A percentile compares a stretch with the other conserved stretches of the same genome.
These are phyloP conservation scores for Silene uniflora DNA, from an alignment of 148 eudicot species.

Conservation along the genomic window DNA sequence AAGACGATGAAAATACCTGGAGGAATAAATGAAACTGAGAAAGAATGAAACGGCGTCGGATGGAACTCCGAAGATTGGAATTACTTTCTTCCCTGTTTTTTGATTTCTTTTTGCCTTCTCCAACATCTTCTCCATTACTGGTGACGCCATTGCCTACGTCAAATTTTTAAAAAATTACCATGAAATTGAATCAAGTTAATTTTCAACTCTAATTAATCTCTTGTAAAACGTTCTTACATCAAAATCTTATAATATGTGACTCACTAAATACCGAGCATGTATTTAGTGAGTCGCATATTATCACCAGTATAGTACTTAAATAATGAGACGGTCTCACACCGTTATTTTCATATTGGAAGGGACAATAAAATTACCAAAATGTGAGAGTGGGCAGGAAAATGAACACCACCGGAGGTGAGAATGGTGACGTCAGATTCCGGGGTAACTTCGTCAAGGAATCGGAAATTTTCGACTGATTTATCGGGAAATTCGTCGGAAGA, in stretches of 20 bases:
- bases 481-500: conserved; percentile 27
- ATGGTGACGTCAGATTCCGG: conserved; percentile 49
- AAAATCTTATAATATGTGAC: too few relatives aligned
- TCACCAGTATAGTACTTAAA: too few relatives aligned
- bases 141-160: conserved; percentile 58
- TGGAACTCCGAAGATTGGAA: conserved; percentile 69
- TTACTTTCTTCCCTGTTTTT: conserved; percentile 41
- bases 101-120: conserved; percentile 40
- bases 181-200: too few relatives aligned
- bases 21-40: conserved; percentile 47
- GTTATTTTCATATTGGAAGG: too few relatives aligned
- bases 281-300: too few relatives aligned
- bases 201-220: too few relatives aligned
- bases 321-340: not conserved
- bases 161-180: too few relatives aligned
- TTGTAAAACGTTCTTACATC: too few relatives aligned
- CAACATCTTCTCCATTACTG: conserved; percentile 57
- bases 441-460: not conserved
- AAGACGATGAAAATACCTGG: conserved; percentile 29
- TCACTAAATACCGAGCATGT: too few relatives aligned
- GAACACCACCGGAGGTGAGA: conserved; percentile 51
- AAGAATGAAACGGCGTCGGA: conserved; percentile 64
- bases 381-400: conserved; percentile 61
- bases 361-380: conserved; percentile 44
- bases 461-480: conserved; percentile 21